Base-by-base conservation (phyloP, 257 asterid species). In the Datura wrightii region DNA sequence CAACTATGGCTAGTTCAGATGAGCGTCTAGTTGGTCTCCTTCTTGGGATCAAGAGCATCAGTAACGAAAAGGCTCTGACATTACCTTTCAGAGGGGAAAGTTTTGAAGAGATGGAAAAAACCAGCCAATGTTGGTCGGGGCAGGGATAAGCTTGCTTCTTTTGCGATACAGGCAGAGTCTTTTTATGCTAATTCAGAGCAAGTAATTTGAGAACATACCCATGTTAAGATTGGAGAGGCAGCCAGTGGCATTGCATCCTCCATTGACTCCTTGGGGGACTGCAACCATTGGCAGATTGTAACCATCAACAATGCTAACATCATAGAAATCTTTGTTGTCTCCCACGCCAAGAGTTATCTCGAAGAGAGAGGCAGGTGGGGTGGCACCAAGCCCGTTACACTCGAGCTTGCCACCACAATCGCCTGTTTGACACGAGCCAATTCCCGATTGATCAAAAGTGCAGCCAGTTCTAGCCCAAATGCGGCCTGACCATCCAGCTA, bases 381-480 rank as follows among this genome's bases (percentile, higher is more conserved):
- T 85, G 71, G 98, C 95, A 0, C 98, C 98, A 5, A 72, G 88
- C 79, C 98, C 98, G 4, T 79, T 81, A 52, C 98, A 95, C 82
- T 93, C 91, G 5, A 93, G 90, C 93, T 85, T 91, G 82, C 98
- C 97, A 0, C 94, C 94, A 63, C 97, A 92, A 84, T 95, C 98
- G 24, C 97, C 98, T 0, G 98, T 95, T 54, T 88, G 93, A 89
- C 98, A 95, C 3, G 94, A 85, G 44, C 98, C 98, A 60, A 70
- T 58, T 34, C 98, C 97, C 1, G 91, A 82, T 19, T 88, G 88
- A 41, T 93, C 96, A 59, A 95, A 95, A 2, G 86, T 87, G 91
- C 98, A 95, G 4, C 96, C 95, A n/a, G 98, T 95, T 85, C 98
- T 90, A 9, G 93, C 98, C 98, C 97, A 92, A 1, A 95, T 89